Evolutionary conservation across 371 early-diverging fungal species (phyloP).

Genomic region (Syncephalis plumigaleata): DNA sequence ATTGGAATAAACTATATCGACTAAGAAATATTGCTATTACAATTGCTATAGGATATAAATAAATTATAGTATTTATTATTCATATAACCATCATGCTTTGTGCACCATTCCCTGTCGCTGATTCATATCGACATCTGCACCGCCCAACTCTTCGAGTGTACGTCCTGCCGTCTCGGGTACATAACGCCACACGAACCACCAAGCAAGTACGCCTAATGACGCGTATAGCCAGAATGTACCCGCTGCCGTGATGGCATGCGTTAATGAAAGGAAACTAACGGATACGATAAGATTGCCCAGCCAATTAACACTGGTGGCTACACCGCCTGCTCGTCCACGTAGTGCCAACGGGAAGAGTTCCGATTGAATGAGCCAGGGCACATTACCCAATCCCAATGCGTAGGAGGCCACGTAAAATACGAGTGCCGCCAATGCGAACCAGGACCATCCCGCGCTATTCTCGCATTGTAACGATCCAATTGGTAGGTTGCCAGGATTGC

Average conservation of each 20-base stretch:
- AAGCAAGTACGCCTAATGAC: constrained; percentile 24
- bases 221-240: constrained; percentile 47
- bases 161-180: constrained; percentile 31
- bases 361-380: constrained; percentile 41
- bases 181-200: constrained; percentile 22
- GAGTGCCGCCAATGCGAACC: constrained; percentile 16
- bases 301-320: constrained; percentile 44
- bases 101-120: too few species aligned
- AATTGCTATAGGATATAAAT: too few species aligned
- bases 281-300: constrained; percentile 36
- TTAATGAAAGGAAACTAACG: constrained; percentile 33
- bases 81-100: too few species aligned
- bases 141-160: background rate
- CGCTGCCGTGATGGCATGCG: constrained; percentile 28
- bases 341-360: constrained; percentile 38
- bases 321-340: constrained; percentile 38
- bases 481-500: constrained; percentile 1
- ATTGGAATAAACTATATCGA: too few species aligned
- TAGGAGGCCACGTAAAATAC: constrained; percentile 41
- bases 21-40: too few species aligned
- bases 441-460: constrained; percentile 9
- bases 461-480: constrained; percentile 7
- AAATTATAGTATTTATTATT: too few species aligned
- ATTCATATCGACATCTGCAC: too few species aligned
- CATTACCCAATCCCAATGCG: constrained; percentile 43